Evolutionary conservation across 2,329 filamentous ascomycete genomes (phyloP).

Genomic region (Aspergillus puulaauensis): DNA sequence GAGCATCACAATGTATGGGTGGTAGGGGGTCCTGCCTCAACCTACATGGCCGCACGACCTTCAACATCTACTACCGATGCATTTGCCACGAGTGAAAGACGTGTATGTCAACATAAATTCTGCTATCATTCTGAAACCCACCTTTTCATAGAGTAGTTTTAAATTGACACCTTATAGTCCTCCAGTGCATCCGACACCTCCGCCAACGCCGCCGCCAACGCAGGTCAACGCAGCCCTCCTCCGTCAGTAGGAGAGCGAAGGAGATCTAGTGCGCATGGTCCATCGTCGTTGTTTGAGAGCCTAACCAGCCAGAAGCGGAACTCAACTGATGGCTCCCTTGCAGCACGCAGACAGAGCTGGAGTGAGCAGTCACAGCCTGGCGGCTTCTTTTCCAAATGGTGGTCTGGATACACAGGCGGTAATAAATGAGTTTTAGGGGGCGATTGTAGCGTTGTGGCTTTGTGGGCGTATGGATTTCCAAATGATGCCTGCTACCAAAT

Average conservation of each 20-base stretch:
- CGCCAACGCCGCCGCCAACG: slow-evolving; percentile 19
- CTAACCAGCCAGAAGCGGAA: slow-evolving; percentile 48
- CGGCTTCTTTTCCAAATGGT: slow-evolving; percentile 41
- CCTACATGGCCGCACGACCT: slow-evolving; percentile 21
- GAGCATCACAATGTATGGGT: slow-evolving; percentile 40
- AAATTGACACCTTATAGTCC: slow-evolving; percentile 17
- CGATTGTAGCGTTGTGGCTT: neutral
- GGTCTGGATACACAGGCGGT: slow-evolving; percentile 42
- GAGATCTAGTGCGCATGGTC: slow-evolving; percentile 27
- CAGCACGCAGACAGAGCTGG: slow-evolving; percentile 43
- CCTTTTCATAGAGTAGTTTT: neutral
- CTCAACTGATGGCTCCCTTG: slow-evolving; percentile 33
- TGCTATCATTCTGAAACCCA: neutral
- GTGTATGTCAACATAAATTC: slow-evolving; percentile 23
- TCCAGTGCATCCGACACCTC: slow-evolving; percentile 32
- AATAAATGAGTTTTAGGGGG: slow-evolving; percentile 11
- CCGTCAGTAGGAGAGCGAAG: slow-evolving; percentile 25
- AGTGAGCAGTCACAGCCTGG: slow-evolving; percentile 43
- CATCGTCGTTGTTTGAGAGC: slow-evolving; percentile 26
- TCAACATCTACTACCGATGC: slow-evolving; percentile 20
- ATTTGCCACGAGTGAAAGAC: slow-evolving; percentile 24
- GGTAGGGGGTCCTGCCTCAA: slow-evolving; percentile 25
- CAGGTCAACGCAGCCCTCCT: slow-evolving; percentile 13
- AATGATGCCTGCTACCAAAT: no score
- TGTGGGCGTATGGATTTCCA: neutral